Percentiles rank a stretch among this genome's conserved stretches.
These are phyloP conservation scores for peach (Prunus persica) DNA, from an alignment of 306 rosid species.

Conservation along the genomic window DNA sequence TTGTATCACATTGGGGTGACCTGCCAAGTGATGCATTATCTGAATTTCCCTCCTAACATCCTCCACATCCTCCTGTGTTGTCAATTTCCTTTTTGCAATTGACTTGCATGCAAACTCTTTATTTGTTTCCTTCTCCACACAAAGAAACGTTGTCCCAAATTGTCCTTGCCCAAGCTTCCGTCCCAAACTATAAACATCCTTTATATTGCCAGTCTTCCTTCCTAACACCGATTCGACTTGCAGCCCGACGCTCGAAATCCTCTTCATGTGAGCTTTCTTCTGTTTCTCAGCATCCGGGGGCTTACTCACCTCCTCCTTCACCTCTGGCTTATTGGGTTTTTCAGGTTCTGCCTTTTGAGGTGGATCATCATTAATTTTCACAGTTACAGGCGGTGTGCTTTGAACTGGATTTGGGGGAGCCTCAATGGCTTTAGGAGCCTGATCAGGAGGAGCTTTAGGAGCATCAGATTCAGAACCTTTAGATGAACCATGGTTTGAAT, in stretches of 20 bases:
- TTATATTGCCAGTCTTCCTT: conserved; percentile 63
- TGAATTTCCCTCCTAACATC: conserved; percentile 93
- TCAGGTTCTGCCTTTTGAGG: conserved; percentile 27
- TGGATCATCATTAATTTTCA: conserved; percentile 41
- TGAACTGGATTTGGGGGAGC: conserved; percentile 22
- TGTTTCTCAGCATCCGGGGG: conserved; percentile 36
- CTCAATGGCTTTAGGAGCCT: background rate
- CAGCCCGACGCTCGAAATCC: conserved; percentile 63
- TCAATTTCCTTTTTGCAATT: conserved; percentile 77
- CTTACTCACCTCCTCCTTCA: conserved; percentile 19
- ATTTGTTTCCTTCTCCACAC: conserved; percentile 55
- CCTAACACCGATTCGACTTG: conserved; percentile 76
- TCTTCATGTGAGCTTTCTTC: conserved; percentile 60
- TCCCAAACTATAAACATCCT: conserved; percentile 69
- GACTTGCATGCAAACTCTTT: conserved; percentile 81
- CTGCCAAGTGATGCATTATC: conserved; percentile 94
- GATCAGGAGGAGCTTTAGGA: conserved; percentile 4
- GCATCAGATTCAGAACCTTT: conserved; percentile 4
- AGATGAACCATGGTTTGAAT: conserved; percentile 22
- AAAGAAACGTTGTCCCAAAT: conserved; percentile 78
- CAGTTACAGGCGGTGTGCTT: conserved; percentile 60
- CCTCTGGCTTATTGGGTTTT: conserved; percentile 14
- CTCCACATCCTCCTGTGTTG: conserved; percentile 82
- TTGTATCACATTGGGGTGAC: conserved; percentile 84
- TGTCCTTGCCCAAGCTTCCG: conserved; percentile 92